phyloP scores from a whole-genome alignment of 2,329 filamentous ascomycete genomes.

The Arachnomyces sp. region DNA sequence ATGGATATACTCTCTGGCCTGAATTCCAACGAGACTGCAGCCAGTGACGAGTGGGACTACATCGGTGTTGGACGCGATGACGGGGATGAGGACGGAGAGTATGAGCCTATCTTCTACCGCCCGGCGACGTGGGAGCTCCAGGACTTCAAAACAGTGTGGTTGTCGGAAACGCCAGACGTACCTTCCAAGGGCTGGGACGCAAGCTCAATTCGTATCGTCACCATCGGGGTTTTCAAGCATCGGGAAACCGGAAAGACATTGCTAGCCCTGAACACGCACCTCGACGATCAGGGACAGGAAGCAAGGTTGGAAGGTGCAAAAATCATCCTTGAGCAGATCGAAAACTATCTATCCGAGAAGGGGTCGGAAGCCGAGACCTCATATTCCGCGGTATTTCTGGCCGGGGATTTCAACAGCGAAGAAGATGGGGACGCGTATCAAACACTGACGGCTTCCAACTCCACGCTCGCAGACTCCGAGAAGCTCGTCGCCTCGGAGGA shows the following conservation, averaged over 20 bases:
- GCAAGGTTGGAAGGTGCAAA: conserved; percentile 45
- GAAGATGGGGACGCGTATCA: conserved; percentile 46
- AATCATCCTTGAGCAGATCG: conserved; percentile 42
- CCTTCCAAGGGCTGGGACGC: conserved; percentile 70
- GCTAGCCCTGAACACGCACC: conserved; percentile 50
- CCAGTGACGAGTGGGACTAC: conserved; percentile 40
- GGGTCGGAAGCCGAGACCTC: conserved; percentile 12
- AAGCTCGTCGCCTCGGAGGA: conserved; percentile 26
- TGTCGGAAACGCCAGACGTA: conserved; percentile 62
- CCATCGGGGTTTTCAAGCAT: conserved; percentile 47
- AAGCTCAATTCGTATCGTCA: conserved; percentile 47
- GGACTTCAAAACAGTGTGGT: conserved; percentile 61
- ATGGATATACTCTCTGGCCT: conserved; percentile 42
- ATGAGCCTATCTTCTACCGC: conserved; percentile 71
- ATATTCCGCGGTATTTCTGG: conserved; percentile 42
- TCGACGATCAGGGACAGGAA: conserved; percentile 46
- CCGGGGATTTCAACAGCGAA: conserved; percentile 51
- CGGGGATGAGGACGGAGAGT: conserved; percentile 62
- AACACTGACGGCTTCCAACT: conserved; percentile 35
- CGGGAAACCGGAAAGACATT: conserved; percentile 33
- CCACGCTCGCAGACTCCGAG: conserved; percentile 31
- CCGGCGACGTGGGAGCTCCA: conserved; percentile 52
- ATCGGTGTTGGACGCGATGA: conserved; percentile 55
- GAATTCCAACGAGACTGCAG: conserved; percentile 22
- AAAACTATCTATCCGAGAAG: conserved; percentile 20